Base-by-base conservation (phyloP, 2,329 filamentous ascomycete species). In the Nigrograna mackinnonii region DNA sequence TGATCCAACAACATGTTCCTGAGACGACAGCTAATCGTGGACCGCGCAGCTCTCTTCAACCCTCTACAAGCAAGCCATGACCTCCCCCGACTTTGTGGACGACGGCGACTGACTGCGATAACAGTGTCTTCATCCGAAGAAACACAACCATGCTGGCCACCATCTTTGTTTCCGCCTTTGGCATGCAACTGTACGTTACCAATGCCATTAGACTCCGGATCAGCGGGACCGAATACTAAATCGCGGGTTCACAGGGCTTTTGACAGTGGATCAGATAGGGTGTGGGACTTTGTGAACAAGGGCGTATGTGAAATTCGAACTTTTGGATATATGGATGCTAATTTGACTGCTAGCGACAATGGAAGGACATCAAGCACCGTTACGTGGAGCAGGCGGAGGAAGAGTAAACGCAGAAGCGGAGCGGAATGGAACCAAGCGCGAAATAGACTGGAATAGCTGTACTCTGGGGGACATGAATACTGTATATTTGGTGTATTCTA, bases 321-420 rank as follows among this genome's bases (percentile, higher is more conserved):
- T 9, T 24, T 22, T 4, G 7, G n/a, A 11, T 5, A 9, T 22
- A 17, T 20, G 26, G 13, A 12, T 19, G 56, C 62, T 66, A 56
- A 66, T 42, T 13, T 20, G 19, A 11, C 14, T 19, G 45, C 60
- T 67, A 97, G 92, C 90, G 92, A 67, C 92, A 96, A 95, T 97
- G 94, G 94, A 96, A 96, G 83, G 94, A 99, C 72, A 96, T 99
- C 79, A 92, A 95, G 77, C 77, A 85, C 72, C 86, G 82, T 74
- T 99, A 96, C 74, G 72, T 95, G 64, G 67, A 88, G 74, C 79
- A 79, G 46, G 82, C 78, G 43, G 85, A 87, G 53, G 84, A 84
- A 54, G 84, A 86, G 46, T 73, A 67, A 54, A 17, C 31, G 24
- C n/a, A n/a, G n/a, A n/a, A n/a, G n/a, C n/a, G n/a, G n/a, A n/a